Base-by-base conservation (phyloP, 306 rosid genomes). In the Trifolium dubium region DNA sequence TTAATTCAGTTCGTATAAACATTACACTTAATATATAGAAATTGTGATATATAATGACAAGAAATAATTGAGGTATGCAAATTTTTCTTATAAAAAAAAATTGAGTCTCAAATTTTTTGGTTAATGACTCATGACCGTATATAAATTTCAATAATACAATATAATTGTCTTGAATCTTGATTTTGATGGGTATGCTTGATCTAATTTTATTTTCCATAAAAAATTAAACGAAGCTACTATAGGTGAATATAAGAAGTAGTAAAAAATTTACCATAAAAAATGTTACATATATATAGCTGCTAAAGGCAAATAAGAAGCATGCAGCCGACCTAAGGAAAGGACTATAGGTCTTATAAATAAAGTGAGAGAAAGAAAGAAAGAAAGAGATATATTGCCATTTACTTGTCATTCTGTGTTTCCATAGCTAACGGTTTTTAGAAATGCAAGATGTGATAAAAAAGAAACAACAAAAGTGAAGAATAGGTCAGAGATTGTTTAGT, bases 371-470 rank as follows among this genome's bases (percentile, higher is more conserved):
- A 65, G 77, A 39, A 43, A 39, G 18, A 32, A 8, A 65, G 77
- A 39, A 43, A 5, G 29, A 14, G 61, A 15, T 8, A 29, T 7
- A 9, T 66, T 81, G 65, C 79, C 78, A 80, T 83, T 59, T 78
- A 78, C 86, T 80, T 66, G 83, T 84, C 84, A 72, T 76, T 81
- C 83, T 72, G 58, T 69, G 84, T 76, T 84, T 80, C 83, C 46
- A 78, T 53, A 73, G 81, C 62, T 83, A 81, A 89, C 86, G 92
- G 92, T 89, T 84, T 59, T 89, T 75, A 79, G 88, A 80, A 78
- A 80, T 67, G 65, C 66, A 73, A 55, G 76, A 50, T 51, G 79
- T 64, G 74, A 35, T 17, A 34, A 65, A 28, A 71, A 35, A 71
- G 64, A 62, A 51, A 54, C 79, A 66, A 71, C 46, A 75, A 79